Evolutionary conservation across 192 early-diverging fungal species (phyloP).

Genomic region (Backusella mclennaniae): DNA sequence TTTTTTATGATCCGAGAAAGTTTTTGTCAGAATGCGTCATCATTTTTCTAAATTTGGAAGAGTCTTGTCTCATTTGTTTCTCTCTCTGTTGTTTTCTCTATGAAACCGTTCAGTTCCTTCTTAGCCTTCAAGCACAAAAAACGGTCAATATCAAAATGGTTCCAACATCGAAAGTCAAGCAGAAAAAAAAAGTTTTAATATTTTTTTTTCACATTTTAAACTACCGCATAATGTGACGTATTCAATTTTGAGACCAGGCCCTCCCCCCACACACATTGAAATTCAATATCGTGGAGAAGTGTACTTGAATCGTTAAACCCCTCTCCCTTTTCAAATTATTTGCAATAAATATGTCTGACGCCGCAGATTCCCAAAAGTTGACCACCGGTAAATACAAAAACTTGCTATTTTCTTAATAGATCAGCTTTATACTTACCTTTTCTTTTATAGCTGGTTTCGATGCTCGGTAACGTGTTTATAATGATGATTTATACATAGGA

Average conservation of each 20-base stretch:
- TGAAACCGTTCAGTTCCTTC: neutral
- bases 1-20: neutral
- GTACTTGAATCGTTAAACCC: constrained; percentile 8
- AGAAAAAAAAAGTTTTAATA: neutral
- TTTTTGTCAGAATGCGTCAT: neutral
- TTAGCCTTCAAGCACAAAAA: neutral
- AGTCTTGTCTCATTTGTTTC: neutral
- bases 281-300: constrained; percentile 7
- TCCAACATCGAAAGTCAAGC: too few relatives aligned
- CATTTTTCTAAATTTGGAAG: neutral
- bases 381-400: constrained; percentile 25
- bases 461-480: constrained; percentile 45
- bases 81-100: neutral
- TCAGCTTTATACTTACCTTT: neutral
- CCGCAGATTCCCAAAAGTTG: constrained; percentile 22
- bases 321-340: constrained; percentile 18
- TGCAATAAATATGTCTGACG: constrained; percentile 29
- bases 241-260: constrained; percentile 5
- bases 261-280: neutral
- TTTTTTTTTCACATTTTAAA: neutral
- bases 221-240: neutral
- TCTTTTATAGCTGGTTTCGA: constrained; percentile 52
- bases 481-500: neutral
- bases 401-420: neutral
- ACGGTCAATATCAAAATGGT: too few relatives aligned